phyloP scores from a whole-genome alignment of 78 protist species.

The Guillardia theta region DNA sequence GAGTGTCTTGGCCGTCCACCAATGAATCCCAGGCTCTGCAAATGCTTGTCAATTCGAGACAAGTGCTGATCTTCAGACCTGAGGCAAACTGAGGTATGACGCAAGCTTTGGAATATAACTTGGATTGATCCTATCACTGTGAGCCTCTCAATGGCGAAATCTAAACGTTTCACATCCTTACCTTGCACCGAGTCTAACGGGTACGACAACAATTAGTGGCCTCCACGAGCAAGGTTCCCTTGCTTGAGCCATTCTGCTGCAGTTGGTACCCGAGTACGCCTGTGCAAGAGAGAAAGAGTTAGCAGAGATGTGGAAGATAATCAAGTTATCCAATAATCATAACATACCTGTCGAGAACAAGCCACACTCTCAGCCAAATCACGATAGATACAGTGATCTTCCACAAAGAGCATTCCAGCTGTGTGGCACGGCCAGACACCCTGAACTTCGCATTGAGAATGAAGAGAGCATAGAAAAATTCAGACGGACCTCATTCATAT shows the following conservation, averaged over 20 bases:
- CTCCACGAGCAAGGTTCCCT: not conserved
- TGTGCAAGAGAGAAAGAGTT: no score
- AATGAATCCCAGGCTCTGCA: not conserved
- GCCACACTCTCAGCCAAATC: not conserved
- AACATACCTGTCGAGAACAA: not conserved
- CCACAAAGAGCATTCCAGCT: not conserved
- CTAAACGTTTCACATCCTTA: not conserved
- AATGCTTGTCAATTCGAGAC: not conserved
- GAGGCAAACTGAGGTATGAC: not conserved
- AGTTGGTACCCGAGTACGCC: not conserved
- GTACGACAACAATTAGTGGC: not conserved
- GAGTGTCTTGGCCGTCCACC: slow-evolving; percentile 23
- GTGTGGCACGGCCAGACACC: not conserved
- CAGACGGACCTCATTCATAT: not conserved
- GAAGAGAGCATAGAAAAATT: no score
- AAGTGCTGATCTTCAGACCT: not conserved
- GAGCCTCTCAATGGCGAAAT: not conserved
- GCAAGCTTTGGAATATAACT: not conserved
- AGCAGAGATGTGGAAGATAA: no score
- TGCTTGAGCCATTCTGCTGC: not conserved
- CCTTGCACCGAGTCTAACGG: not conserved
- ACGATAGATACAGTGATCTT: not conserved
- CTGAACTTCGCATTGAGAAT: no score
- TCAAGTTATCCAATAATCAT: no score
- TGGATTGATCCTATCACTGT: not conserved